phyloP scores from a whole-genome alignment of 2,329 filamentous ascomycete species.

The Scorias spongiosa region DNA sequence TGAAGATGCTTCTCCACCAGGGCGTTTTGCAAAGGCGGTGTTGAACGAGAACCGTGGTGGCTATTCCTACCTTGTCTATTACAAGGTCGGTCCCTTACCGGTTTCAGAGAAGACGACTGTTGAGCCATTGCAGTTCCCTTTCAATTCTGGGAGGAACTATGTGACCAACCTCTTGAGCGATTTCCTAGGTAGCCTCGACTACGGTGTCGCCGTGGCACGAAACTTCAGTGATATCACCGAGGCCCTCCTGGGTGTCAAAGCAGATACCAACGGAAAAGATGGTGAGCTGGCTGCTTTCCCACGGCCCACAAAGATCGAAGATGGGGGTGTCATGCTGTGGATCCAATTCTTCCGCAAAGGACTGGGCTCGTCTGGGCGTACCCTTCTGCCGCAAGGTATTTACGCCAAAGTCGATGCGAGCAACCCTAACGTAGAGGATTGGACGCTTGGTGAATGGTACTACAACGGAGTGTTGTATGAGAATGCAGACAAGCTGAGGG shows the following conservation, averaged over 20 bases:
- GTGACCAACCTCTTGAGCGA: slow-evolving; percentile 16
- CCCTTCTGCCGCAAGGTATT: slow-evolving; percentile 33
- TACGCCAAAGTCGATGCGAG: slow-evolving; percentile 32
- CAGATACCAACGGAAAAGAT: slow-evolving; percentile 23
- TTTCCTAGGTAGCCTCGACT: slow-evolving; percentile 11
- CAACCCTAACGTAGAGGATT: slow-evolving; percentile 34
- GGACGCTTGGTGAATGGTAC: slow-evolving; percentile 35
- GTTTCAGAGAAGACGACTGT: slow-evolving; percentile 24
- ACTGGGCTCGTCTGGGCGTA: slow-evolving; percentile 26
- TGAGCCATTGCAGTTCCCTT: slow-evolving; percentile 28
- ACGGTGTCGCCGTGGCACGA: slow-evolving; percentile 14
- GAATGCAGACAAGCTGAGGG: slow-evolving; percentile 32
- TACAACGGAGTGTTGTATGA: slow-evolving; percentile 40
- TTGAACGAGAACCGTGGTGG: slow-evolving; percentile 27
- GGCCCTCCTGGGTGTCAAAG: slow-evolving; percentile 29
- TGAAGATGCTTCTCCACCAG: slow-evolving; percentile 20
- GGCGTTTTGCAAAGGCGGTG: slow-evolving; percentile 30
- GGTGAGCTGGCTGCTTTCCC: slow-evolving; percentile 21
- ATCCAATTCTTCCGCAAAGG: slow-evolving; percentile 30
- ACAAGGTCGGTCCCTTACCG: slow-evolving; percentile 37
- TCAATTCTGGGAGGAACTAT: slow-evolving; percentile 24
- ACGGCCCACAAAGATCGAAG: slow-evolving; percentile 27
- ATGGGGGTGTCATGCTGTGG: slow-evolving; percentile 33
- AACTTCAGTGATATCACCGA: slow-evolving; percentile 28
- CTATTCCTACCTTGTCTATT: slow-evolving; percentile 26